Evolutionary conservation across 2,329 filamentous ascomycete genomes (phyloP).

Genomic region (Paecilomyces variotii): DNA sequence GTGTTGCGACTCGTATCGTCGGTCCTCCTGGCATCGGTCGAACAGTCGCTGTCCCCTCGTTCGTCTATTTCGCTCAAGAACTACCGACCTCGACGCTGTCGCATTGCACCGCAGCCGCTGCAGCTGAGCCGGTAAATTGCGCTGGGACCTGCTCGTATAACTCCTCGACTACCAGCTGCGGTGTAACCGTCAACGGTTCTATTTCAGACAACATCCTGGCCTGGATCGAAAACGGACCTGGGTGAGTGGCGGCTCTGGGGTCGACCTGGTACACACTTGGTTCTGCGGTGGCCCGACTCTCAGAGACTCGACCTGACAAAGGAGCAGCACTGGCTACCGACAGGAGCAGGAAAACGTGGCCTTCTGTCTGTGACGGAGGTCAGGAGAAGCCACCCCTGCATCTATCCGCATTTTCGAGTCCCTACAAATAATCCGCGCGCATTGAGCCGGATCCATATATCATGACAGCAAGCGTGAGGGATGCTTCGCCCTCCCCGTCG

Average conservation of each 20-base stretch:
- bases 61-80: too few relatives aligned
- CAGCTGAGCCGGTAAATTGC: not conserved
- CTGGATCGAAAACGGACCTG: not conserved
- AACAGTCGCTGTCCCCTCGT: too few relatives aligned
- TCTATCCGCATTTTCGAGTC: not conserved
- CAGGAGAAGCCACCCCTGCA: not conserved
- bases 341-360: not conserved
- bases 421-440: not conserved
- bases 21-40: not conserved
- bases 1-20: not conserved
- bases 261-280: not conserved
- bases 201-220: not conserved
- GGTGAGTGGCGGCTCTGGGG: not conserved
- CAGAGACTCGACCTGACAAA: not conserved
- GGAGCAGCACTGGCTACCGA: not conserved
- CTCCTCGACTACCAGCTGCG: not conserved
- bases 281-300: not conserved
- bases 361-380: not conserved
- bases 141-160: not conserved
- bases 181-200: not conserved
- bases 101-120: not conserved
- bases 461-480: conserved; percentile 26
- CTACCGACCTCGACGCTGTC: not conserved
- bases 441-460: conserved; percentile 16
- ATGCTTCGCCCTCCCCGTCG: conserved; percentile 28